Evolutionary conservation across 2,329 filamentous ascomycete species (phyloP).

Genomic region (Akanthomyces muscarius): DNA sequence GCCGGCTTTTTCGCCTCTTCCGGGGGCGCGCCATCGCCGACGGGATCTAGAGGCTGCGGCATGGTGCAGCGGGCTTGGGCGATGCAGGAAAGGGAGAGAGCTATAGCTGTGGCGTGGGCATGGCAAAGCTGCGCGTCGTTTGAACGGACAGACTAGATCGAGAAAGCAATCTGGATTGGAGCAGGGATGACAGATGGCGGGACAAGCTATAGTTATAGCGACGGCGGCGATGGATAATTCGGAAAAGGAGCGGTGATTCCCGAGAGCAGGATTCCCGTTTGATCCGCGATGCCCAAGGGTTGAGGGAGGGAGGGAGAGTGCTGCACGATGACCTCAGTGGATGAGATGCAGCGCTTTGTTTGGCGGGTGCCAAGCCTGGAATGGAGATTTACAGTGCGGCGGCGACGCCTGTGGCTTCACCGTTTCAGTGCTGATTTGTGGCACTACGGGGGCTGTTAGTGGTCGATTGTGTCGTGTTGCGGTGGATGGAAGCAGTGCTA

Average conservation of each 20-base stretch:
- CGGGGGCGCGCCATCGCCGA: constrained; percentile 12
- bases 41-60: constrained; percentile 1
- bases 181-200: neutral
- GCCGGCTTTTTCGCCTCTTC: constrained; percentile 39
- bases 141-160: neutral
- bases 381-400: constrained; percentile 1
- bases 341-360: neutral
- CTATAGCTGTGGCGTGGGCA: neutral
- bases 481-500: too few relatives aligned
- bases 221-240: neutral
- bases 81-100: neutral
- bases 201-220: neutral
- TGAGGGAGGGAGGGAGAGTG: constrained; percentile 10
- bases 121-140: neutral
- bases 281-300: neutral
- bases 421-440: neutral
- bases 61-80: constrained; percentile 2
- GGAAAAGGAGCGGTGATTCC: neutral
- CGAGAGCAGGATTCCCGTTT: constrained; percentile 1
- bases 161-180: neutral
- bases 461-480: neutral
- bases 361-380: constrained; percentile 6
- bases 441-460: neutral
- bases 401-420: neutral
- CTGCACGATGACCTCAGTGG: constrained; percentile 18